Percentiles rank a stretch among this genome's conserved stretches.
These are phyloP conservation scores for Yamadazyma oceani DNA, from an alignment of 1,139 yeast species.

Conservation along the genomic window DNA sequence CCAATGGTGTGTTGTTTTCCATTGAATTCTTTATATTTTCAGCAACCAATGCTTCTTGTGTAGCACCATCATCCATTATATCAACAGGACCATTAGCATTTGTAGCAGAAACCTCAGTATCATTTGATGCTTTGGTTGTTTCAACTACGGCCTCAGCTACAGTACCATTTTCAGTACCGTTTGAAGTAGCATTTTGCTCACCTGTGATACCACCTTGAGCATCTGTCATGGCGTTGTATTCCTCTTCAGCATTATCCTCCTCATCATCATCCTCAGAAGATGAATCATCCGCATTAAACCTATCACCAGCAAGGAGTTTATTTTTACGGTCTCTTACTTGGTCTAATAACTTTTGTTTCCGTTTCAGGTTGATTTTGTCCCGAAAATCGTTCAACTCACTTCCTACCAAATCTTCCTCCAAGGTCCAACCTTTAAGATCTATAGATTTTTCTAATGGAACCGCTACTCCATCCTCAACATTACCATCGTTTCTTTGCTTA, in stretches of 20 bases:
- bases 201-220: not conserved
- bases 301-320: slow-evolving; percentile 49
- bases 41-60: slow-evolving; percentile 43
- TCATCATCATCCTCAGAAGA: slow-evolving; percentile 33
- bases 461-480: slow-evolving; percentile 56
- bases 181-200: slow-evolving; percentile 4
- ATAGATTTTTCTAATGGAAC: slow-evolving; percentile 49
- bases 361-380: slow-evolving; percentile 40
- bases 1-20: slow-evolving; percentile 48
- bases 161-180: slow-evolving; percentile 9
- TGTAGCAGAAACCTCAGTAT: slow-evolving; percentile 6
- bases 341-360: slow-evolving; percentile 49
- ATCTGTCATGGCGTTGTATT: slow-evolving; percentile 3
- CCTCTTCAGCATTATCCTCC: slow-evolving; percentile 22
- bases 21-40: slow-evolving; percentile 41
- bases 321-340: slow-evolving; percentile 58
- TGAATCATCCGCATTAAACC: slow-evolving; percentile 27
- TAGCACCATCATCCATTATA: slow-evolving; percentile 31
- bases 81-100: slow-evolving; percentile 7
- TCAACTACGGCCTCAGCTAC: not conserved
- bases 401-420: slow-evolving; percentile 53
- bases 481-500: slow-evolving; percentile 35
- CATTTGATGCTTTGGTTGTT: slow-evolving; percentile 2
- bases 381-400: slow-evolving; percentile 51
- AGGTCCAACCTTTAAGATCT: slow-evolving; percentile 31